Evolutionary conservation across 2,329 filamentous ascomycete species (phyloP).

Genomic region (Teratosphaeria viscida): DNA sequence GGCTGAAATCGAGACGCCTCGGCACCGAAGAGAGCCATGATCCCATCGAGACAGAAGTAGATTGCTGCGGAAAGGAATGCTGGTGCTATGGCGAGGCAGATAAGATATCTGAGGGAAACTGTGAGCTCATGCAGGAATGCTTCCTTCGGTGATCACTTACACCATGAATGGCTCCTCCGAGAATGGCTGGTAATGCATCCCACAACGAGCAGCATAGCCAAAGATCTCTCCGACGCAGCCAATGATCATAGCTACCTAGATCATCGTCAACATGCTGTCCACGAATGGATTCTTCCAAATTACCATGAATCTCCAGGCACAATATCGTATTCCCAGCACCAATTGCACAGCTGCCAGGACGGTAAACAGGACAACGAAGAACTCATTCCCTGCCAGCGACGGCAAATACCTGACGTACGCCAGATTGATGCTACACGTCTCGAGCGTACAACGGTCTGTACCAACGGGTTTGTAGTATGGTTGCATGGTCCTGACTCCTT

Average conservation of each 20-base stretch:
- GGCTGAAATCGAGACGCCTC: neutral
- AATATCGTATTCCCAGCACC: neutral
- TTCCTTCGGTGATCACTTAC: neutral
- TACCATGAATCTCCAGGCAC: neutral
- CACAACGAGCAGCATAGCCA: neutral
- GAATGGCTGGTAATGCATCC: neutral
- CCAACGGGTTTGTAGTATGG: neutral
- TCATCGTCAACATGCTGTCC: neutral
- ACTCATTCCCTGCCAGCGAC: neutral
- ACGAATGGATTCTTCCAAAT: neutral
- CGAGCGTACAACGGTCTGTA: neutral
- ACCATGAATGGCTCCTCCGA: neutral
- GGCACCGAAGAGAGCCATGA: neutral
- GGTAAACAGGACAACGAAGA: neutral
- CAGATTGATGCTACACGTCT: neutral
- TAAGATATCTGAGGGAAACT: neutral
- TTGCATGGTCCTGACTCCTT: neutral
- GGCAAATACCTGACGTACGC: neutral
- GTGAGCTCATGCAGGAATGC: neutral
- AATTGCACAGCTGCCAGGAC: neutral
- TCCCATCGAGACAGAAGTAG: neutral
- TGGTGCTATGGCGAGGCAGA: neutral
- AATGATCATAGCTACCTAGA: neutral
- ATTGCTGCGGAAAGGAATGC: neutral
- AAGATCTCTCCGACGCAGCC: neutral